phyloP scores from a whole-genome alignment of 768 basidiomycete species.

The Rhizopogon salebrosus region DNA sequence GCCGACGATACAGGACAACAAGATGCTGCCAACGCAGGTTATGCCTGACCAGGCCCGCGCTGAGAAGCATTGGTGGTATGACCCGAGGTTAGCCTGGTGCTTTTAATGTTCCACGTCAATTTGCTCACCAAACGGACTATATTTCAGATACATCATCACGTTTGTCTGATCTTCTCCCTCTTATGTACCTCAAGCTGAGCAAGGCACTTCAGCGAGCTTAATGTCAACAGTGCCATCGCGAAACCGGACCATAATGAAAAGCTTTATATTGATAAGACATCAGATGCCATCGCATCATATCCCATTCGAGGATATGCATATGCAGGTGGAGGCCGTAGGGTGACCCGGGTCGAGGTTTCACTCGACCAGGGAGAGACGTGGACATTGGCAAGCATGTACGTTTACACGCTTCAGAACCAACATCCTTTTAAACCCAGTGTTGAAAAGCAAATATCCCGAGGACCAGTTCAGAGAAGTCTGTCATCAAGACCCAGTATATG shows the following conservation, averaged over 20 bases:
- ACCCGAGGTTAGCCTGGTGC: conserved; percentile 30
- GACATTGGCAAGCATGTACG: conserved; percentile 37
- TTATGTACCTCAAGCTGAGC: conserved; percentile 7
- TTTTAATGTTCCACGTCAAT: not conserved
- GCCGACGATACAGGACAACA: conserved; percentile 40
- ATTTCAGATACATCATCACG: conserved; percentile 30
- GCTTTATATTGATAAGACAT: conserved; percentile 15
- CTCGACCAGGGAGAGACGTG: conserved; percentile 49
- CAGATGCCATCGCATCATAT: conserved; percentile 25
- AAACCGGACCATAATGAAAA: conserved; percentile 51
- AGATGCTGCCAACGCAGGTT: conserved; percentile 50
- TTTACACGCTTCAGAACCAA: not conserved
- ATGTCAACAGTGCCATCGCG: conserved; percentile 54
- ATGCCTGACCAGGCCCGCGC: conserved; percentile 47
- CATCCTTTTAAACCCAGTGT: not conserved
- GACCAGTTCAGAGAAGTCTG: conserved; percentile 40
- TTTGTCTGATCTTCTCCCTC: conserved; percentile 11
- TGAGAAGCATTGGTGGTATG: conserved; percentile 53
- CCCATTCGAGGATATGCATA: conserved; percentile 55
- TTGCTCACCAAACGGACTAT: not conserved
- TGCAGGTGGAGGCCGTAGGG: conserved; percentile 52
- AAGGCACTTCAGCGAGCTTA: conserved; percentile 48
- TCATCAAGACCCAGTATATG: conserved; percentile 38
- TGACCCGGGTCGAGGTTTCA: conserved; percentile 55
- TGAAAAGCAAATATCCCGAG: conserved; percentile 39